These are phyloP conservation scores for Coemansia sp. DNA, from an alignment of 192 early-diverging fungal genomes.

Conservation along the genomic window DNA sequence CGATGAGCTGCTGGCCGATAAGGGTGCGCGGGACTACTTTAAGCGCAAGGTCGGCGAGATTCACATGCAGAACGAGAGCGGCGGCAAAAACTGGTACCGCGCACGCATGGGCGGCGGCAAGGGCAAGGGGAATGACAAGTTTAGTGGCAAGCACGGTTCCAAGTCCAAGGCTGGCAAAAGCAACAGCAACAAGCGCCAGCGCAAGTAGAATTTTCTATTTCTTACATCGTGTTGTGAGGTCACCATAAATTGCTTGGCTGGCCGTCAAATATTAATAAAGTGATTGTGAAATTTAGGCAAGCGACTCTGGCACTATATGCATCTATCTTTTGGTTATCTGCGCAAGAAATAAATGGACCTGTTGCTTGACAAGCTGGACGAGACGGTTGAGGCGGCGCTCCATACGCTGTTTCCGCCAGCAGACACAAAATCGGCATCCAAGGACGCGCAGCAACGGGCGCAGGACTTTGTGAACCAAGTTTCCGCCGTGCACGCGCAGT, in stretches of 20 bases:
- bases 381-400: constrained; percentile 25
- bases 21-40: constrained; percentile 71
- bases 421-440: neutral
- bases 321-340: no score
- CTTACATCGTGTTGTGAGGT: no score
- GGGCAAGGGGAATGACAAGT: neutral
- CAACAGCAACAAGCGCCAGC: neutral
- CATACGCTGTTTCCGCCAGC: constrained; percentile 34
- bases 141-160: neutral
- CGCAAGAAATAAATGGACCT: constrained; percentile 32
- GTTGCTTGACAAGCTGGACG: constrained; percentile 32
- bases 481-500: constrained; percentile 11
- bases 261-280: no score
- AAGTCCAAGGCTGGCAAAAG: neutral
- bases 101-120: neutral
- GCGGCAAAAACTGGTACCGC: constrained; percentile 38
- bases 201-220: neutral
- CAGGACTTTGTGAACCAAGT: constrained; percentile 34
- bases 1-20: constrained; percentile 84
- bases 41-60: constrained; percentile 86
- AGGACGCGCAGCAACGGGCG: constrained; percentile 44
- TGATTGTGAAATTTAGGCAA: no score
- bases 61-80: constrained; percentile 53
- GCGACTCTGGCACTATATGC: no score
- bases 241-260: no score